A percentile compares a stretch with the other conserved stretches of the same genome.
Conservation (phyloP, 208 protist species). For the Trypanosoma cruzi region DNA sequence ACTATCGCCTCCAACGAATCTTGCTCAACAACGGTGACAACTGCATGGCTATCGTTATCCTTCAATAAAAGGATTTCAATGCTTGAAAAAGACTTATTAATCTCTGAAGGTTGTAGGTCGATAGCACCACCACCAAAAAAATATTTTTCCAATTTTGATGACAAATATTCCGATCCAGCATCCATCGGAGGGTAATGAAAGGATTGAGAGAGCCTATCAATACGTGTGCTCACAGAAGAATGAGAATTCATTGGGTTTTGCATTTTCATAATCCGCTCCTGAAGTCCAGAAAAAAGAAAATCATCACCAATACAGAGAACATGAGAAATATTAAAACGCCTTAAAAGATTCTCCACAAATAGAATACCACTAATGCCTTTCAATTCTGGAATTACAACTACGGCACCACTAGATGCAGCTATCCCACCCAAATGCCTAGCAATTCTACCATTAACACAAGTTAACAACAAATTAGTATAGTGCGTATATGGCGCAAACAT, state of each 20-base stretch:
- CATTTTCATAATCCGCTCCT: constrained; percentile 29
- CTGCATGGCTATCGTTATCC: constrained; percentile 57
- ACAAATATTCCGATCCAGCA: constrained; percentile 29
- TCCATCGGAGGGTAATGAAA: constrained; percentile 38
- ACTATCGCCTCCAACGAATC: constrained; percentile 68
- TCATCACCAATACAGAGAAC: constrained; percentile 80
- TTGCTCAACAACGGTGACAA: constrained; percentile 49
- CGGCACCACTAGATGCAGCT: constrained; percentile 68
- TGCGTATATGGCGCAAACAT: constrained; percentile 69
- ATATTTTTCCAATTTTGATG: constrained; percentile 53
- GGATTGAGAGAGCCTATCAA: constrained; percentile 71
- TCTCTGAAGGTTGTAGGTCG: constrained; percentile 60
- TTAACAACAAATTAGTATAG: constrained; percentile 46
- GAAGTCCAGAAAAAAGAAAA: constrained; percentile 68
- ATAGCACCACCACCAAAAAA: constrained; percentile 74
- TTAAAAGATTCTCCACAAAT: constrained; percentile 65
- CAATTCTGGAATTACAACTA: constrained; percentile 76
- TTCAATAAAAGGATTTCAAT: constrained; percentile 70
- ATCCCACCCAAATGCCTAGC: constrained; percentile 47
- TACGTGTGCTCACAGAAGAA: constrained; percentile 24
- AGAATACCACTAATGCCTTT: constrained; percentile 54
- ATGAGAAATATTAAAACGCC: constrained; percentile 63
- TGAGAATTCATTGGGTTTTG: constrained; percentile 16
- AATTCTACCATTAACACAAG: constrained; percentile 46
- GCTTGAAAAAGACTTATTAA: constrained; percentile 60